phyloP scores from a whole-genome alignment of 495 filamentous ascomycete species.

The Xylaria palmicola region DNA sequence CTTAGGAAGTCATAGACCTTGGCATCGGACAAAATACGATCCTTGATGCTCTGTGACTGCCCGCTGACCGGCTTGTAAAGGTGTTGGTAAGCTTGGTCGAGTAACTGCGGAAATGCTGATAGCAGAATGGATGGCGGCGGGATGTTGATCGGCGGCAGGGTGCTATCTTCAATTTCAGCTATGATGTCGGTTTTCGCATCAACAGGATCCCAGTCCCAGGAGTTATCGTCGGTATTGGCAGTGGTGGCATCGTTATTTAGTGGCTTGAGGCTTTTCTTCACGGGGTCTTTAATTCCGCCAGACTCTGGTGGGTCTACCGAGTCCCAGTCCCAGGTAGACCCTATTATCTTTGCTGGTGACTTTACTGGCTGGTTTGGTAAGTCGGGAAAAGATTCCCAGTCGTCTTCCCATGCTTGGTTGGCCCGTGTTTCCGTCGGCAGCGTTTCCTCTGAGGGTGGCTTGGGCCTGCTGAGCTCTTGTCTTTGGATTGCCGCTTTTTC shows the following conservation, averaged over 20 bases:
- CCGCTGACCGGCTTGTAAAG: conserved; percentile 57
- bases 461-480: conserved; percentile 25
- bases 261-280: not conserved
- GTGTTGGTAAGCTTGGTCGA: conserved; percentile 53
- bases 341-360: conserved; percentile 10
- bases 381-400: conserved; percentile 61
- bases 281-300: not conserved
- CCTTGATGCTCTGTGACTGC: conserved; percentile 52
- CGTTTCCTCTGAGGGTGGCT: conserved; percentile 44
- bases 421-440: conserved; percentile 37
- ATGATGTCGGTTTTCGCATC: conserved; percentile 20
- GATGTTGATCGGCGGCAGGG: conserved; percentile 75
- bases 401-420: conserved; percentile 30
- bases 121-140: conserved; percentile 85
- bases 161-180: conserved; percentile 23
- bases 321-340: conserved; percentile 43
- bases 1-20: conserved; percentile 55
- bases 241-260: not conserved
- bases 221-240: conserved; percentile 10
- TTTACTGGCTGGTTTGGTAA: conserved; percentile 31
- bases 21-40: conserved; percentile 56
- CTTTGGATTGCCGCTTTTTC: conserved; percentile 41
- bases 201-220: conserved; percentile 32
- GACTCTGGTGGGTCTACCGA: conserved; percentile 29
- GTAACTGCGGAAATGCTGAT: conserved; percentile 65